Conservation (phyloP, 2,329 filamentous ascomycete genomes). For the Xylariaceae sp. region DNA sequence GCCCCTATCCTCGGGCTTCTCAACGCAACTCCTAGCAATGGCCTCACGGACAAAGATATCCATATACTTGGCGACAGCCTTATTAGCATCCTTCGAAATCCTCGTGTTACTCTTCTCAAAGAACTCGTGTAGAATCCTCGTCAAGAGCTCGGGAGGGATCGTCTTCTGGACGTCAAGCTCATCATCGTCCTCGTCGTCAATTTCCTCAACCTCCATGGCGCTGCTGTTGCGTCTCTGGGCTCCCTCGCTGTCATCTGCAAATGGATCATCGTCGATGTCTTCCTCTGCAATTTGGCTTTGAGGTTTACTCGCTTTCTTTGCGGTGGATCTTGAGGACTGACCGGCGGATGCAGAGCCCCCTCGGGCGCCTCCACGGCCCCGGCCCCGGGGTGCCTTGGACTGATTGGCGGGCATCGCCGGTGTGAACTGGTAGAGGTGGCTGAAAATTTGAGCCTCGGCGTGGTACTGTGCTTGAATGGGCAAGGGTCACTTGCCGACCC, state of each 20-base stretch:
- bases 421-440: too few relatives aligned
- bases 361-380: slow-evolving; percentile 15
- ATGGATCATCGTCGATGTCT: slow-evolving; percentile 24
- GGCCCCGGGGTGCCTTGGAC: slow-evolving; percentile 35
- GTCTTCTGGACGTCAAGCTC: slow-evolving; percentile 39
- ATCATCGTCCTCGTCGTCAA: slow-evolving; percentile 30
- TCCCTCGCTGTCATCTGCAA: slow-evolving; percentile 20
- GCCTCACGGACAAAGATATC: slow-evolving; percentile 90
- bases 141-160: slow-evolving; percentile 72
- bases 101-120: slow-evolving; percentile 70
- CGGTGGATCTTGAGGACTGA: slow-evolving; percentile 13
- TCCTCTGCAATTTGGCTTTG: slow-evolving; percentile 14
- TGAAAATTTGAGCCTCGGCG: too few relatives aligned
- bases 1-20: slow-evolving; percentile 49
- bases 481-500: too few relatives aligned
- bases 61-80: slow-evolving; percentile 76
- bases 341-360: slow-evolving; percentile 6
- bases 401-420: slow-evolving; percentile 37
- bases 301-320: slow-evolving; percentile 10
- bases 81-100: slow-evolving; percentile 73
- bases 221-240: slow-evolving; percentile 14
- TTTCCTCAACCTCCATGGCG: slow-evolving; percentile 23
- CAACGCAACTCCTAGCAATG: slow-evolving; percentile 71
- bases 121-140: slow-evolving; percentile 72
- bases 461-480: too few relatives aligned